A percentile compares a stretch with the other conserved stretches of the same genome.
Evolutionary conservation across 495 filamentous ascomycete genomes (phyloP).

Genomic region (Paragyromitra xinjiangensis): DNA sequence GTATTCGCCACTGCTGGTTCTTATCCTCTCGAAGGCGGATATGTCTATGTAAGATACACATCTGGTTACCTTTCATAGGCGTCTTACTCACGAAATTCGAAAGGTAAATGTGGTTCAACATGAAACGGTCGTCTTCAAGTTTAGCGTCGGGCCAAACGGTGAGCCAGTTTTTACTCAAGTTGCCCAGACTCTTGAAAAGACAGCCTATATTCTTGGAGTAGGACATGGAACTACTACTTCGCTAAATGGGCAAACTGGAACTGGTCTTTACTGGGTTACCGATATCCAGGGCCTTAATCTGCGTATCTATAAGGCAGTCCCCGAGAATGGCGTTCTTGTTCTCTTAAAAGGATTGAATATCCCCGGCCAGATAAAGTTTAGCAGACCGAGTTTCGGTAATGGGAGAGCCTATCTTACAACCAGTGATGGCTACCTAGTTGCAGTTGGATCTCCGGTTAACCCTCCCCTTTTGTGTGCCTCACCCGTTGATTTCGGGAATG

Average conservation of each 20-base stretch:
- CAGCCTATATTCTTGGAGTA: slow-evolving; percentile 57
- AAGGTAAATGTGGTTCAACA: slow-evolving; percentile 57
- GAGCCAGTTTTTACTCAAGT: slow-evolving; percentile 59
- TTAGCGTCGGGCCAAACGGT: slow-evolving; percentile 54
- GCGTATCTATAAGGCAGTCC: slow-evolving; percentile 62
- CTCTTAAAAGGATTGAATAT: slow-evolving; percentile 58
- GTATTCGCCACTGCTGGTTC: slow-evolving; percentile 60
- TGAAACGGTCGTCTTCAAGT: slow-evolving; percentile 58
- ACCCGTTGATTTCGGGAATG: slow-evolving; percentile 56
- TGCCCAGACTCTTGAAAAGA: slow-evolving; percentile 56
- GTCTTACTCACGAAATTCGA: slow-evolving; percentile 23
- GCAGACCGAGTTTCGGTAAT: slow-evolving; percentile 58
- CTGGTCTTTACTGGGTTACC: slow-evolving; percentile 59
- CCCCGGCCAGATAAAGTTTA: slow-evolving; percentile 59
- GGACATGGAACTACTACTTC: slow-evolving; percentile 60
- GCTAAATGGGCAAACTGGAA: slow-evolving; percentile 58
- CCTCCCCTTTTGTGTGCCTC: slow-evolving; percentile 57
- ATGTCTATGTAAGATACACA: slow-evolving; percentile 58
- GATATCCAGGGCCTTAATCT: slow-evolving; percentile 59
- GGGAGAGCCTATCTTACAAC: slow-evolving; percentile 57
- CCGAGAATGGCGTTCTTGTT: slow-evolving; percentile 57
- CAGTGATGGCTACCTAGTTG: slow-evolving; percentile 56
- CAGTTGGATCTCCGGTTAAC: slow-evolving; percentile 58
- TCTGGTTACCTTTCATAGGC: not conserved
- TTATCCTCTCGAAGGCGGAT: slow-evolving; percentile 60